Evolutionary conservation across 805 yeast genomes (phyloP).

Genomic region (Torulaspora indica): DNA sequence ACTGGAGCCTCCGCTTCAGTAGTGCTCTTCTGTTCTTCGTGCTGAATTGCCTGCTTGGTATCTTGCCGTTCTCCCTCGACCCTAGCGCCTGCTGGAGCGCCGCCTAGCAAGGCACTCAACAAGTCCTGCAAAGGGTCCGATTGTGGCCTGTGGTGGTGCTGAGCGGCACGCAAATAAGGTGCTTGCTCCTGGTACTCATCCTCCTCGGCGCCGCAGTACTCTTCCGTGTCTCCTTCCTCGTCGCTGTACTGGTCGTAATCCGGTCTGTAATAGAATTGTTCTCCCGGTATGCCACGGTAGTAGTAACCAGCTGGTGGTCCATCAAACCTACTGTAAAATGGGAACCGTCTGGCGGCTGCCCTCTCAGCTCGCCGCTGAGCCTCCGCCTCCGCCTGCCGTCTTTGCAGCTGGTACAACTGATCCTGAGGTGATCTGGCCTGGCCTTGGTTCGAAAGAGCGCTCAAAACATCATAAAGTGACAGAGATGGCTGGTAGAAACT

Average conservation of each 20-base stretch:
- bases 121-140: conserved; percentile 18
- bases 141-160: conserved; percentile 18
- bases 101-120: conserved; percentile 26
- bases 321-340: conserved; percentile 3
- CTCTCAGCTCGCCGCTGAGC: conserved; percentile 5
- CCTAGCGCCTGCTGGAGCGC: conserved; percentile 11
- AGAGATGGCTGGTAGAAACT: conserved; percentile 33
- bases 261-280: conserved; percentile 29
- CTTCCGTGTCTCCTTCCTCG: conserved; percentile 32
- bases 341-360: conserved; percentile 5
- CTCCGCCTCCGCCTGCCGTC: conserved; percentile 9
- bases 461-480: conserved; percentile 31
- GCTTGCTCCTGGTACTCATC: conserved; percentile 11
- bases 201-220: conserved; percentile 8
- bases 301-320: conserved; percentile 13
- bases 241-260: conserved; percentile 30
- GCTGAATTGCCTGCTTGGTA: conserved; percentile 3
- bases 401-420: conserved; percentile 9
- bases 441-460: conserved; percentile 26
- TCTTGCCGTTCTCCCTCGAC: conserved; percentile 3
- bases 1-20: not conserved
- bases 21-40: not conserved
- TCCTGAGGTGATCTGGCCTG: conserved; percentile 16
- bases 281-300: conserved; percentile 16
- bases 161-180: conserved; percentile 15